Evolutionary conservation across 352 stramenopile species (phyloP).

Genomic region (Phytophthora litchii): DNA sequence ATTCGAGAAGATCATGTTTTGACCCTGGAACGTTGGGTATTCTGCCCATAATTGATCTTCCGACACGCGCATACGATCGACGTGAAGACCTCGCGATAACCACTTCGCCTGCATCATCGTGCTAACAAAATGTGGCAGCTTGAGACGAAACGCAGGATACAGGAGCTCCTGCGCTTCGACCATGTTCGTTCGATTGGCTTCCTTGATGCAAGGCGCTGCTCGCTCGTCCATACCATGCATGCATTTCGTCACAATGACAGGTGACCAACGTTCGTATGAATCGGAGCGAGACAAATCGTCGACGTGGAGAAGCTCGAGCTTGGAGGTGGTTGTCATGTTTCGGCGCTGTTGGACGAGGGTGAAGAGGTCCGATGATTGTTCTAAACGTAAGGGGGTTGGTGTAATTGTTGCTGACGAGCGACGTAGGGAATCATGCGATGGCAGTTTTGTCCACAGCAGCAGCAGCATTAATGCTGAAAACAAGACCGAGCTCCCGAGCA

Average conservation of each 20-base stretch:
- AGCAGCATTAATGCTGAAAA: constrained; percentile 20
- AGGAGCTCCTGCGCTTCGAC: constrained; percentile 36
- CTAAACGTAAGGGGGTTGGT: background rate
- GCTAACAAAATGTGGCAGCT: constrained; percentile 15
- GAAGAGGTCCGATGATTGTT: constrained; percentile 6
- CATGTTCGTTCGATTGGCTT: constrained; percentile 24
- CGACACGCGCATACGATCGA: constrained; percentile 29
- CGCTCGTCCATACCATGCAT: constrained; percentile 31
- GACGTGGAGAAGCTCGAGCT: constrained; percentile 21
- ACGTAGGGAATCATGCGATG: constrained; percentile 11
- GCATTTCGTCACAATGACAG: constrained; percentile 33
- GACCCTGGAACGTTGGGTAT: constrained; percentile 25
- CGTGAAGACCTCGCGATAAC: constrained; percentile 20
- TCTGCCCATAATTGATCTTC: constrained; percentile 30
- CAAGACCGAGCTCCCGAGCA: constrained; percentile 10
- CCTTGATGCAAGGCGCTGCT: constrained; percentile 31
- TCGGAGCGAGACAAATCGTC: constrained; percentile 28
- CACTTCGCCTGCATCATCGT: constrained; percentile 15
- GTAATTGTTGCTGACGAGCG: constrained; percentile 2
- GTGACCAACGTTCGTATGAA: constrained; percentile 30
- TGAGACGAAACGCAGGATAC: constrained; percentile 32
- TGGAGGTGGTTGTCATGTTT: background rate
- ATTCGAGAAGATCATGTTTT: constrained; percentile 37
- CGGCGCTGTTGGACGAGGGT: constrained; percentile 15
- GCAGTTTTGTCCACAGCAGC: constrained; percentile 21